Base-by-base conservation (phyloP, 2,329 filamentous ascomycete genomes). In the Hypocreales sp. region DNA sequence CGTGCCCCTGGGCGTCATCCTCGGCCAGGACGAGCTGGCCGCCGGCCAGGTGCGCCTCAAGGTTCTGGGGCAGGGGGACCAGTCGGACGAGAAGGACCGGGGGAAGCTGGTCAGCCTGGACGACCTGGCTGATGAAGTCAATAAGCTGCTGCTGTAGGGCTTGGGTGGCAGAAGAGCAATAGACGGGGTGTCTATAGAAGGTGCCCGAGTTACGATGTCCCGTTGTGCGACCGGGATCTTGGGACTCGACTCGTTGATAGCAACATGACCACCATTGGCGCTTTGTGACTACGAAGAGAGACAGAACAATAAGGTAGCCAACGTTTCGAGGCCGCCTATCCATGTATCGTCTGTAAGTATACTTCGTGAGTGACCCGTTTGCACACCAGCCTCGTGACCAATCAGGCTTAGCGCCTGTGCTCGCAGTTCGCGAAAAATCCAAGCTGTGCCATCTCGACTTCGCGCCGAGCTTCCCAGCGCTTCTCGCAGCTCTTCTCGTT, bases 11-110 rank as follows among this genome's bases (percentile, higher is more conserved):
- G 82, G 77, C 7, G 67, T 95, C 26, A 90, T 95, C 41, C 64
- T 98, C 1, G 87, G 87, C 24, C 82, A 94, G 44, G 84, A 93
- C 30, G 87, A 95, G 55, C 59, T 92, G 22, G 76, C 75, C 33
- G 65, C 71, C 15, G 84, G 84, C 28, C 78, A 92, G 50, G 78
- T 92, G 39, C 82, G 79, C 55, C 67, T 94, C 49, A 95, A 95
- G 72, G 73, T 60, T 66, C 55, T 65, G 51, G 60, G 83, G 24
- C 61, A 92, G 30, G 66, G 68, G 18, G 82, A 74, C 15, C 80
- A 94, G 61, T 76, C 83, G 0, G 81, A 93, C 0, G 82, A 93
- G 51, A 93, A 94, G 60, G 80, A 92, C 33, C 25, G 35, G 22
- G 87, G 86, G 26, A 66, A 86, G 22, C 55, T 84, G 31, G 71